Conservation (phyloP, 345 rosid genomes). For the rapeseed (Brassica napus) region Da-Ae NC_063452.1:45021001-45021500, state of each 20-base stretch:
- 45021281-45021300: not conserved
- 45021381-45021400: constrained; percentile 92
- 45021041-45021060: constrained; percentile 98
- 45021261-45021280: constrained; percentile 24
- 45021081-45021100: constrained; percentile 99
- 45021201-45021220: constrained; percentile 95
- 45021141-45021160: constrained; percentile 97
- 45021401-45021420: constrained; percentile 98
- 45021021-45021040: constrained; percentile 95
- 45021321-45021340: constrained; percentile 98
- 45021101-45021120: constrained; percentile 96
- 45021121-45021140: constrained; percentile 98
- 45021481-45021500: constrained; percentile 63
- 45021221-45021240: constrained; percentile 48
- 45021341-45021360: constrained; percentile 98
- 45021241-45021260: not conserved
- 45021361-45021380: constrained; percentile 90
- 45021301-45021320: constrained; percentile 88
- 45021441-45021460: constrained; percentile 75
- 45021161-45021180: constrained; percentile 94
- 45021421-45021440: constrained; percentile 78
- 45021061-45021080: constrained; percentile 98
- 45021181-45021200: constrained; percentile 96
- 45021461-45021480: constrained; percentile 52
- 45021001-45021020: constrained; percentile 99